Percentiles rank a stretch among this genome's conserved stretches.
Evolutionary conservation across 1,139 yeast species (phyloP).

Genomic region (Candida albicans): DNA sequence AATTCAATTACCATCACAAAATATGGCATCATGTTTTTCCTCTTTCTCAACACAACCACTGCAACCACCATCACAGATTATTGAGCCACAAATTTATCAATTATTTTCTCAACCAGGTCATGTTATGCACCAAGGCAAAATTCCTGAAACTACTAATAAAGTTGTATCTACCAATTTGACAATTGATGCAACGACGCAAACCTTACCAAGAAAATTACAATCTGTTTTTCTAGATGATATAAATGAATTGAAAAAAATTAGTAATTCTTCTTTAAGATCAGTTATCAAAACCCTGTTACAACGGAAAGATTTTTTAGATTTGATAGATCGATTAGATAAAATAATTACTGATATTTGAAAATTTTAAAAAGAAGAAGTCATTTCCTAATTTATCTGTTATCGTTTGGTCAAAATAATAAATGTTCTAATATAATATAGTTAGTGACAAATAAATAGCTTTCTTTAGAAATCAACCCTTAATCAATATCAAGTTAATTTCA

Average conservation of each 20-base stretch:
- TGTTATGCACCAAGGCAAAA: no score
- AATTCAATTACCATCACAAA: background rate
- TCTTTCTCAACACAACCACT: background rate
- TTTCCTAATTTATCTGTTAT: no score
- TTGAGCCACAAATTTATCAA: conserved; percentile 1
- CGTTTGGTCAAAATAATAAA: no score
- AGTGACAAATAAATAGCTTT: no score
- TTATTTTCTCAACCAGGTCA: background rate
- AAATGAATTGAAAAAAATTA: conserved; percentile 12
- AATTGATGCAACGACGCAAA: no score
- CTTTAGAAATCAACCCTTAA: no score
- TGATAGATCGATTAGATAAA: conserved; percentile 13
- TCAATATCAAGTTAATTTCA: no score
- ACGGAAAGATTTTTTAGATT: conserved; percentile 11
- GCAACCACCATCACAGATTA: background rate
- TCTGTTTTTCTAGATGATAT: conserved; percentile 5
- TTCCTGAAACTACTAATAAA: no score
- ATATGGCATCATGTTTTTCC: no score
- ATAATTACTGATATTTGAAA: conserved; percentile 7
- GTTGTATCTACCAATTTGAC: no score
- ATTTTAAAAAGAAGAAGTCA: no score
- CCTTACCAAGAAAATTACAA: conserved; percentile 2
- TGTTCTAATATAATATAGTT: no score
- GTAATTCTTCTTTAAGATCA: conserved; percentile 14
- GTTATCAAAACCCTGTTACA: conserved; percentile 13